These are phyloP conservation scores for Dactylonectria estremocensis DNA, from an alignment of 2,329 filamentous ascomycete genomes.

Conservation along the genomic window DNA sequence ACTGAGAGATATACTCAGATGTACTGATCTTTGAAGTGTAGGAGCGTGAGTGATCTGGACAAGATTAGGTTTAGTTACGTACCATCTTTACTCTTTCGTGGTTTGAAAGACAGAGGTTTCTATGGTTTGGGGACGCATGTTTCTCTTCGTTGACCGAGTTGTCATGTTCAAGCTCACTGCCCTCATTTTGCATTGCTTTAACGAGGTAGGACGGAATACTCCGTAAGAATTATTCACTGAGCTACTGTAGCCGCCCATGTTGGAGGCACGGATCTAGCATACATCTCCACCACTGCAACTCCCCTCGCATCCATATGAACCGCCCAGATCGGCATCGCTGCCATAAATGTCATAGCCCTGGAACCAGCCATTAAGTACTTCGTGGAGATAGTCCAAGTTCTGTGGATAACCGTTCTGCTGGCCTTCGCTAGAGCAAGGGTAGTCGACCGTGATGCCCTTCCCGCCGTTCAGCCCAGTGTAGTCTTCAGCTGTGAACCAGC, in stretches of 20 bases:
- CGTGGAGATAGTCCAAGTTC: conserved; percentile 55
- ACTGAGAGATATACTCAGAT: background rate
- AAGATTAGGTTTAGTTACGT: too few relatives aligned
- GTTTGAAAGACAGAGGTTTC: too few relatives aligned
- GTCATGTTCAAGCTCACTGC: too few relatives aligned
- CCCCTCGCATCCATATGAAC: background rate
- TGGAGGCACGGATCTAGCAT: background rate
- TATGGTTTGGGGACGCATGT: too few relatives aligned
- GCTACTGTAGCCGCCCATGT: background rate
- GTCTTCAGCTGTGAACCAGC: conserved; percentile 52
- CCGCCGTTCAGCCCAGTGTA: conserved; percentile 47
- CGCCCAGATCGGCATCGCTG: conserved; percentile 30
- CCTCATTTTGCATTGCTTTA: background rate
- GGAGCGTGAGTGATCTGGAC: background rate
- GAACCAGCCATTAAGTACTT: conserved; percentile 56
- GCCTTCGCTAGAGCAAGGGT: conserved; percentile 43
- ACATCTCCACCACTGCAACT: background rate
- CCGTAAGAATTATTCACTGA: background rate
- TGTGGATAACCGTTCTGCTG: conserved; percentile 49
- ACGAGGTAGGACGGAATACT: background rate
- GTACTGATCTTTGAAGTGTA: background rate
- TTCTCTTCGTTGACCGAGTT: too few relatives aligned
- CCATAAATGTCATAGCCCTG: conserved; percentile 53
- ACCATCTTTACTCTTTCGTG: too few relatives aligned
- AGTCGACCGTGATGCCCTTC: conserved; percentile 47